Evolutionary conservation across 352 stramenopile species (phyloP), one percentile per base, ranked within the genome.

Genomic region (Globisporangium barbulae): DNA sequence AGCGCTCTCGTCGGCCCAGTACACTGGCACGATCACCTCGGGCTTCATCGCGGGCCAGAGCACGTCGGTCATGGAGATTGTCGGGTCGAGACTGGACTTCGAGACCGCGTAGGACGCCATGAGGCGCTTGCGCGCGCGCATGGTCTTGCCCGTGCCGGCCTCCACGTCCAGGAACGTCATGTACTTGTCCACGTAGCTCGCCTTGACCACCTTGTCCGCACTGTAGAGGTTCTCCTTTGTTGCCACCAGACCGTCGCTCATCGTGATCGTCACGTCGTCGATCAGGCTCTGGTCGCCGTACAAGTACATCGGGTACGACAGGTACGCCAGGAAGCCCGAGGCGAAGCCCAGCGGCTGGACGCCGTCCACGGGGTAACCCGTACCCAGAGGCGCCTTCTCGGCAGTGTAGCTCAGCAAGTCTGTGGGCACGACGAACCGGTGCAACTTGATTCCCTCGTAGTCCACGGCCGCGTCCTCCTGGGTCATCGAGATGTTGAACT

Each of bases 221-320:
- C 78, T 72, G 69, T 88, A 91, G 42, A 93, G 70, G 15, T 64
- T 60, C n/a, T 9, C 69, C 60, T 15, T 61, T n/a, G 72, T 73
- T 50, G 81, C 73, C 31, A 77, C 39, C 7, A 69, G 72, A 42
- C 83, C 83, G 53, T 93, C 62, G 9, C 42, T 48, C 49, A 78
- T 83, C 41, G 84, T 93, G 68, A 93, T 82, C 49, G 79, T 62
- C 19, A 93, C 74, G 12, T 35, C 62, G 3, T 75, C 65, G 0
- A 74, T 65, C 41, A 93, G 59, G 25, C 74, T 76, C 25, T 65
- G 65, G 65, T 90, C 68, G 3, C 80, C 79, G 59, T 79, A 84
- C n/a, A 93, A 62, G 62, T 79, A 93, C 62, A 89, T 67, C 21
- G 84, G 81, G 25, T 76, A 86, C 54, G 84, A 93, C 53, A 93